A percentile compares a stretch with the other conserved stretches of the same genome.
These are phyloP conservation scores for Aleurites moluccanus DNA, from an alignment of 441 rosid species.

Conservation along the genomic window DNA sequence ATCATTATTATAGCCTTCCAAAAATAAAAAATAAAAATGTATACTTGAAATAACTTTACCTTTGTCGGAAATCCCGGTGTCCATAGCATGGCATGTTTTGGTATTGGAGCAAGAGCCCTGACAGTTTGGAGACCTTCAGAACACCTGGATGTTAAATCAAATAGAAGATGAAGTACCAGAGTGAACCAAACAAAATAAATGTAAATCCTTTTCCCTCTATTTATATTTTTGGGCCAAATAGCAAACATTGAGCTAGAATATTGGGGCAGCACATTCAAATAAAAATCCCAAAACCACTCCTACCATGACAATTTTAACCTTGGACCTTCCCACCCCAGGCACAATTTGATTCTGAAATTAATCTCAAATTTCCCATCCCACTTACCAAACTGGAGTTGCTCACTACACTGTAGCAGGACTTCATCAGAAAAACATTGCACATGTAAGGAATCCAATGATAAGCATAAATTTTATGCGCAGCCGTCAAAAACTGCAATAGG, in stretches of 20 bases:
- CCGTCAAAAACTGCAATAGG: not conserved
- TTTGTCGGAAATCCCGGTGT: slow-evolving; percentile 91
- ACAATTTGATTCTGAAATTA: not conserved
- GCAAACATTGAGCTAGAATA: not conserved
- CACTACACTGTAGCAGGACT: slow-evolving; percentile 1
- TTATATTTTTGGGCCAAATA: not conserved
- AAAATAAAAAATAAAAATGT: not conserved
- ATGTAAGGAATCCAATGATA: not conserved
- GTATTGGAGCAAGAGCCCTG: slow-evolving; percentile 86
- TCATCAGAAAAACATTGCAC: not conserved
- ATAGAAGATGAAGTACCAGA: not conserved
- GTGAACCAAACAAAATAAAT: not conserved
- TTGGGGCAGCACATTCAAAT: not conserved
- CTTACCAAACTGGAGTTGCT: not conserved
- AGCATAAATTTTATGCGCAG: not conserved
- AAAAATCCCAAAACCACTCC: not conserved
- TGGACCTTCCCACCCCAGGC: not conserved
- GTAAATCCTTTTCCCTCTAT: not conserved
- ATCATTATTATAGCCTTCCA: not conserved
- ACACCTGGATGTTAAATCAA: slow-evolving; percentile 49
- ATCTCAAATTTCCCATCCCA: not conserved
- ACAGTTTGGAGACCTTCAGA: slow-evolving; percentile 85
- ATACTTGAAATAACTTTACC: slow-evolving; percentile 18
- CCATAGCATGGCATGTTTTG: slow-evolving; percentile 84
- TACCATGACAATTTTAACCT: not conserved